Conservation (phyloP, 805 yeast genomes). For the Nakazawaea pomicola region DNA sequence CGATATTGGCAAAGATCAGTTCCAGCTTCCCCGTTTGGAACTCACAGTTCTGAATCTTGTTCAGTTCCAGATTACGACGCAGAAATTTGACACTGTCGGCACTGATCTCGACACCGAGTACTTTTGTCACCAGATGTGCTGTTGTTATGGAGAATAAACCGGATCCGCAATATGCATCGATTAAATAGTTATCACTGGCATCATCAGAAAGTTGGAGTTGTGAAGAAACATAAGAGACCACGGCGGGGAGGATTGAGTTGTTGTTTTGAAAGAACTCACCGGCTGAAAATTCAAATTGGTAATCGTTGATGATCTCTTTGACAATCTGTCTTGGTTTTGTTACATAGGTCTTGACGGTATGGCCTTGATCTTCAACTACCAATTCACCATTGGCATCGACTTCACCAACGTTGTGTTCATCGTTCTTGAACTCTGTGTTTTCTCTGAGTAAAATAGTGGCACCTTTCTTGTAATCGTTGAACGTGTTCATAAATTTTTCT, state of each 20-base stretch:
- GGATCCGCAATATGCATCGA: slow-evolving; percentile 95
- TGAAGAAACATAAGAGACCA: slow-evolving; percentile 76
- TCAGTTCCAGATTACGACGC: slow-evolving; percentile 67
- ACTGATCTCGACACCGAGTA: slow-evolving; percentile 90
- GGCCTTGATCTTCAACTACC: slow-evolving; percentile 32
- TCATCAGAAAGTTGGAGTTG: slow-evolving; percentile 35
- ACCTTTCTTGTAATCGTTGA: slow-evolving; percentile 58
- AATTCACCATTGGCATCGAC: slow-evolving; percentile 20
- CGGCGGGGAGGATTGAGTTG: slow-evolving; percentile 81
- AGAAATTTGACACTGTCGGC: slow-evolving; percentile 92
- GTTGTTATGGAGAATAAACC: slow-evolving; percentile 90
- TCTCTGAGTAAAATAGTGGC: slow-evolving; percentile 87
- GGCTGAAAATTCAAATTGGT: slow-evolving; percentile 81
- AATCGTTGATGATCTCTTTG: slow-evolving; percentile 69
- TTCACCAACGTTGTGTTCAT: too few relatives aligned
- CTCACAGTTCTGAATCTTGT: slow-evolving; percentile 70
- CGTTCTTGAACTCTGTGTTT: slow-evolving; percentile 57
- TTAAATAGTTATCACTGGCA: slow-evolving; percentile 59
- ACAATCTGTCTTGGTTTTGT: slow-evolving; percentile 77
- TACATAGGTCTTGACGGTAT: slow-evolving; percentile 62
- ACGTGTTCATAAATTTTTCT: slow-evolving; percentile 41
- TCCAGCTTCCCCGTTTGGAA: slow-evolving; percentile 94
- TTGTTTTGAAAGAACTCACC: slow-evolving; percentile 97
- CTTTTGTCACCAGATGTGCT: slow-evolving; percentile 73
- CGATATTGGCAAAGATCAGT: slow-evolving; percentile 72